Evolutionary conservation across 1,139 yeast species (phyloP), one percentile per base, ranked within the genome.

Genomic region (Taiozyma onychis): DNA sequence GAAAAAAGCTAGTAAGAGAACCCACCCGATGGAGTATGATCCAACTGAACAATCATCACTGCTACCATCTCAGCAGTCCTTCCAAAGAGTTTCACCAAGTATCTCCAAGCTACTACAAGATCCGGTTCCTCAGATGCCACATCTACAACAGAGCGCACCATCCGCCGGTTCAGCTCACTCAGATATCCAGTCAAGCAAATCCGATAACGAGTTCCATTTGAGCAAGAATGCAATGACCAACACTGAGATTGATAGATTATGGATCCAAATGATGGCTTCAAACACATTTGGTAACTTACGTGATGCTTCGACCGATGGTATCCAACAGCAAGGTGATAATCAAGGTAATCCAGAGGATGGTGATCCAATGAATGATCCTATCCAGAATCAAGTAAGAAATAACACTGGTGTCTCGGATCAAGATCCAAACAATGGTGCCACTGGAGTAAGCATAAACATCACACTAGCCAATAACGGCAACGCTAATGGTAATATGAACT

Each of bases 111-210:
- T 24, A 39, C 22, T 22, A 8, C 28, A 22, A 39, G 43, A 39
- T 24, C 28, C 43, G 13, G 28, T 22, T 18, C 43, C 43, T 18
- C 28, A 22, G 4, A 14, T 39, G 21, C 18, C 27, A 14, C 43
- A 39, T 24, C 73, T 93, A 53, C 80, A 90, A 61, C 96, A 93
- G 68, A 87, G 91, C 4, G 76, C 85, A 32, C 34, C 45, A 13
- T 22, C 39, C 16, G 24, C 16, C 16, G 24, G 34, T 21, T 42
- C 44, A 41, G 28, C 6, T 9, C 13, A 14, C 16, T 35, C n/a
- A 48, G 27, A 22, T 6, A 39, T n/a, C 13, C 27, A 39, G 13
- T 39, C 43, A 10, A 24, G 14, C 14, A 22, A 22, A 8, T 39
- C 43, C 11, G 55, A 47, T 10, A 50, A 50, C 7, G 55, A 55